These are phyloP conservation scores for Aspergillus carlsbadensis DNA, from an alignment of 495 filamentous ascomycete species.

Conservation along the genomic window DNA sequence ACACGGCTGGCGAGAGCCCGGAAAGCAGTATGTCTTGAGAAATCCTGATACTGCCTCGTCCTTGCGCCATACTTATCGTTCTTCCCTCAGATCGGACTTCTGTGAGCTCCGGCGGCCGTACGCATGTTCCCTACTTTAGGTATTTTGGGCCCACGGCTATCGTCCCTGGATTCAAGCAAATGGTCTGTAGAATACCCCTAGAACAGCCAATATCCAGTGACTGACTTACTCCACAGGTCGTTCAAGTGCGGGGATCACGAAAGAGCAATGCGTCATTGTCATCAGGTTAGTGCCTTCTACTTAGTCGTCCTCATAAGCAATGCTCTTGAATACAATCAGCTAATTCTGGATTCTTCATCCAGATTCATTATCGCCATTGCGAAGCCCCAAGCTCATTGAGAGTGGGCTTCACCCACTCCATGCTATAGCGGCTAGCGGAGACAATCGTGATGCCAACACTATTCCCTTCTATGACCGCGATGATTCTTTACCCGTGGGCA, in stretches of 20 bases:
- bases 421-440: conserved; percentile 37
- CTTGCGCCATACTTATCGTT: conserved; percentile 16
- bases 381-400: conserved; percentile 35
- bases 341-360: not conserved
- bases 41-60: not conserved
- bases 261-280: conserved; percentile 49
- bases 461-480: conserved; percentile 77
- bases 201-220: not conserved
- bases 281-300: conserved; percentile 33
- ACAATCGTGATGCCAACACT: conserved; percentile 58
- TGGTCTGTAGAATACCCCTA: conserved; percentile 49
- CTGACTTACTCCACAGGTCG: conserved; percentile 37
- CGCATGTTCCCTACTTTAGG: conserved; percentile 81
- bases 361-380: conserved; percentile 39
- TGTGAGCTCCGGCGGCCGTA: conserved; percentile 42
- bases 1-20: conserved; percentile 32
- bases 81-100: conserved; percentile 36
- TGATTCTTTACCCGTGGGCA: conserved; percentile 63
- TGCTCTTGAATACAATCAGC: not conserved
- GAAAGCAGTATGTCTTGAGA: conserved; percentile 38
- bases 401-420: conserved; percentile 22
- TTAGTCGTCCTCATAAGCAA: not conserved
- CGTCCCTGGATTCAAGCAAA: conserved; percentile 88
- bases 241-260: conserved; percentile 62
- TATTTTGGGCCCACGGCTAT: conserved; percentile 90